Evolutionary conservation across 1,284 basidiomycete genomes (phyloP), one percentile per base, ranked within the genome.

Genomic region (Vanrija pseudolonga): DNA sequence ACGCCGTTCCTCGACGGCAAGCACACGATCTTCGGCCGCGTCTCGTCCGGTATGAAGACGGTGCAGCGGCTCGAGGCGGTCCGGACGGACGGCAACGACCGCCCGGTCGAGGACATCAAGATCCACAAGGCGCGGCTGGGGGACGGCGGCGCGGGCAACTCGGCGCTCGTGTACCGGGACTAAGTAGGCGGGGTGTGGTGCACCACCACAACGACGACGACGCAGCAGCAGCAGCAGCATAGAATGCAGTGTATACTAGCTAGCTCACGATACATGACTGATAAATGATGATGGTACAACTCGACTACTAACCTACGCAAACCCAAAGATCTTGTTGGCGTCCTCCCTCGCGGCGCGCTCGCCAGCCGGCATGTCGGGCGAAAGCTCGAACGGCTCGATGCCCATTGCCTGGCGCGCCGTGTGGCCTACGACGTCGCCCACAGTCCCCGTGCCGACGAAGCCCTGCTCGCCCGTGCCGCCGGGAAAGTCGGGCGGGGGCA

Each of bases 1-100:
- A 95, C 92, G 46, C 93, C 93, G 0, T 96, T 83, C 76, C 80
- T 96, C 50, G 90, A 95, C 76, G 94, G 91, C 71, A 98, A 98
- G 70, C 92, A 98, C 72, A 93, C 90, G 1, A 90, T 94, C 62
- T 95, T 95, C 66, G 90, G 91, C 9, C 84, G 90, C 14, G 87
- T 90, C 19, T 85, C 82, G 68, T 81, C 84, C 19, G 91, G 91
- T 2, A 93, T 94, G 85, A 81, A 88, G 45, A 90, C 93, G 8
- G 80, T 92, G 18, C 88, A 92, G 59, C 56, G 76, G 39, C 60
- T 78, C 51, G 76, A 76, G 60, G 76, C 74, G 0, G 76, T 77
- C 8, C 58, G 72, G 43, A 76, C 73, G 9, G 76, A 78, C 57
- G 60, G 58, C 11, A 69, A 76, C 53, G 76, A 78, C 57, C 57